phyloP scores from a whole-genome alignment of 1,284 basidiomycete species.

The Garcileccinum viscosum region DNA sequence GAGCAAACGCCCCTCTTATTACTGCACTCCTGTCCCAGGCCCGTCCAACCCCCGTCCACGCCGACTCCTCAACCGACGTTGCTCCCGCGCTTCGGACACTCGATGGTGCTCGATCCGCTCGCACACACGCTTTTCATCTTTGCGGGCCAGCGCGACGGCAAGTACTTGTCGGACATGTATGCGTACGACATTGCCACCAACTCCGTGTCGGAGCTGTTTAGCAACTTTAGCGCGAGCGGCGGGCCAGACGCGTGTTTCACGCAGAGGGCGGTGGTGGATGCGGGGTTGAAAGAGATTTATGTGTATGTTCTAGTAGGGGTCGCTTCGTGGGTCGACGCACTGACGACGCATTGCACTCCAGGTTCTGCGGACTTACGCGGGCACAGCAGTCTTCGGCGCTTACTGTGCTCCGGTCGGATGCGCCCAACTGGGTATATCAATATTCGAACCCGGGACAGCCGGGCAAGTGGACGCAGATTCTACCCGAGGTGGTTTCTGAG shows the following conservation, averaged over 20 bases:
- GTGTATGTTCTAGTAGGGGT: slow-evolving; percentile 54
- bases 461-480: slow-evolving; percentile 68
- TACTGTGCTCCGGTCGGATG: slow-evolving; percentile 54
- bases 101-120: slow-evolving; percentile 73
- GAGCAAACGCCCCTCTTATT: not conserved
- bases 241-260: slow-evolving; percentile 75
- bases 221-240: slow-evolving; percentile 60
- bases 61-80: slow-evolving; percentile 45
- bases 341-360: slow-evolving; percentile 29
- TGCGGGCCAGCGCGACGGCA: slow-evolving; percentile 70
- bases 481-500: slow-evolving; percentile 40
- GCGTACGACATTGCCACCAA: slow-evolving; percentile 67
- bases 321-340: not conserved
- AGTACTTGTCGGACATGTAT: slow-evolving; percentile 73
- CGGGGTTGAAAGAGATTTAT: slow-evolving; percentile 68
- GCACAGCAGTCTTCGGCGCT: slow-evolving; percentile 44
- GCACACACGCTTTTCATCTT: slow-evolving; percentile 69
- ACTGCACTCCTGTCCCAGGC: slow-evolving; percentile 29
- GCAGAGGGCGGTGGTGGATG: slow-evolving; percentile 72
- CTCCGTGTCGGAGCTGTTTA: slow-evolving; percentile 64
- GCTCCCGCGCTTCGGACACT: slow-evolving; percentile 73
- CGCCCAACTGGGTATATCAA: slow-evolving; percentile 69
- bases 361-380: slow-evolving; percentile 65
- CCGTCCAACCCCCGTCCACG: slow-evolving; percentile 36
- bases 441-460: slow-evolving; percentile 56